A percentile compares a stretch with the other conserved stretches of the same genome.
Conservation (phyloP, 805 yeast species). For the Monosporozyma unispora region DNA sequence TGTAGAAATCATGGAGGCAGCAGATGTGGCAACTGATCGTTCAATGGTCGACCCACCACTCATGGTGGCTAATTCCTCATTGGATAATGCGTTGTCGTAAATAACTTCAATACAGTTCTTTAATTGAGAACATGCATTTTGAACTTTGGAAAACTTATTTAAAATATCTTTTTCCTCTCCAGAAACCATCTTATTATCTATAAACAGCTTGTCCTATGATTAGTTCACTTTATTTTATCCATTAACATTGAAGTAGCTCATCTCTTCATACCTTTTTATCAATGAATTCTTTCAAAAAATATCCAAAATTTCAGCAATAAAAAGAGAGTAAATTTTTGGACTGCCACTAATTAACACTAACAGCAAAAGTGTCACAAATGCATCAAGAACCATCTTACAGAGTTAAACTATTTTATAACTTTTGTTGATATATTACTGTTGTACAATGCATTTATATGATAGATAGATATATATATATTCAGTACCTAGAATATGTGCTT, state of each 20-base stretch:
- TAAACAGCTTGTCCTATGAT: no score
- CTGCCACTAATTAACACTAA: not conserved
- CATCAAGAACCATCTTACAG: no score
- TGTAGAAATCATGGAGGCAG: constrained; percentile 6
- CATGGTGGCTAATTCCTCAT: constrained; percentile 4
- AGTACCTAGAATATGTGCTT: not conserved
- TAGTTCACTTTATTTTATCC: no score
- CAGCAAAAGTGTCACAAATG: not conserved
- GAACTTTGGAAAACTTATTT: constrained; percentile 8
- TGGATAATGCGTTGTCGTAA: constrained; percentile 6
- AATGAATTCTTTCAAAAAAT: no score
- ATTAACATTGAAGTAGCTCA: no score
- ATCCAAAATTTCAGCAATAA: no score
- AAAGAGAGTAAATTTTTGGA: no score
- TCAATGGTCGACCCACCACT: constrained; percentile 3
- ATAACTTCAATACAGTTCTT: constrained; percentile 8
- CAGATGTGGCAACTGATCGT: constrained; percentile 6
- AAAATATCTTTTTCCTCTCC: not conserved
- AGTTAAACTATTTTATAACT: no score
- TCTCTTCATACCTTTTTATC: no score
- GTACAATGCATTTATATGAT: not conserved
- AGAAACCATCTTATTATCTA: not conserved
- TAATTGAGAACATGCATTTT: constrained; percentile 10
- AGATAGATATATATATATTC: not conserved
- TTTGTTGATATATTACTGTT: not conserved